phyloP scores from a whole-genome alignment of 495 filamentous ascomycete genomes.

The Penicillium argentinense region DNA sequence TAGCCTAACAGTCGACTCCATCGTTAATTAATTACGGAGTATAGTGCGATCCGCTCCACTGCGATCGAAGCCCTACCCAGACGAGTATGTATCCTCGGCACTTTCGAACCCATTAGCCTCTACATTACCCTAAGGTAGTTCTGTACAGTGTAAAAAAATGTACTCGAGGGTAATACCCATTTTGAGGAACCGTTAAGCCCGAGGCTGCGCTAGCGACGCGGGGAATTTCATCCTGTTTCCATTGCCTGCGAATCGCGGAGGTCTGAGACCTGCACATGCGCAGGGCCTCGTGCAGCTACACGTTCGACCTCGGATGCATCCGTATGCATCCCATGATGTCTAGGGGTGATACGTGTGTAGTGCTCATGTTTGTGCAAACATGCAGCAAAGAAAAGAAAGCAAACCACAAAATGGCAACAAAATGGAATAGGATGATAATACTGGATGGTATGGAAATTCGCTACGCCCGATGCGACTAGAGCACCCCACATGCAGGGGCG shows the following conservation, averaged over 20 bases:
- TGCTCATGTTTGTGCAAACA: too few species aligned
- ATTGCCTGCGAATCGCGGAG: slow-evolving; percentile 1
- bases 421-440: neutral
- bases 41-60: slow-evolving; percentile 6
- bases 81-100: too few species aligned
- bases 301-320: too few species aligned
- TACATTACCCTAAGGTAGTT: too few species aligned
- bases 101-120: too few species aligned
- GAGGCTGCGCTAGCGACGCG: slow-evolving; percentile 14
- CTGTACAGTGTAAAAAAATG: too few species aligned
- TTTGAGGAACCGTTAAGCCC: slow-evolving; percentile 13
- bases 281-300: too few species aligned
- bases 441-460: neutral
- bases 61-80: slow-evolving; percentile 2
- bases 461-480: neutral
- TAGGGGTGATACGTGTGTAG: too few species aligned
- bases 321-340: too few species aligned
- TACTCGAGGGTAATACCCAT: too few species aligned
- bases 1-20: slow-evolving; percentile 2
- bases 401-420: neutral
- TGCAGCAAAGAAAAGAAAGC: too few species aligned
- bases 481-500: slow-evolving; percentile 3
- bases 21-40: slow-evolving; percentile 1
- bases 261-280: neutral
- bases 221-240: slow-evolving; percentile 4